Base-by-base conservation (phyloP, 2,329 filamentous ascomycete genomes). In the Scedosporium aurantiacum region DNA sequence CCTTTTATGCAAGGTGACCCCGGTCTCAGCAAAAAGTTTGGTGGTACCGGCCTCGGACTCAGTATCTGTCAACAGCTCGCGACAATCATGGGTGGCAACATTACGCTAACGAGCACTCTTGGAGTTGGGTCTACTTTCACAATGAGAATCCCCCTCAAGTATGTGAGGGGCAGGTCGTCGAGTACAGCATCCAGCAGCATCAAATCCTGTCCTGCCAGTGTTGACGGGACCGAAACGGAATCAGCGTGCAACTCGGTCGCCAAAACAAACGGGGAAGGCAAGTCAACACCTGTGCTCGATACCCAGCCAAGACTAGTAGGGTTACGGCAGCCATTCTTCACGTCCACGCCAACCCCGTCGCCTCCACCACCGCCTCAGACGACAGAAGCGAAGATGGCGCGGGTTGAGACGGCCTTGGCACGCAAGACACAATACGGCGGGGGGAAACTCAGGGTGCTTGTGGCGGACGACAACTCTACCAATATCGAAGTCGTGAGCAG, bases 1-100 rank as follows among this genome's bases (percentile, higher is more conserved):
- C 92, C 92, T 0, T 97, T 97, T 69, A 89, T 96, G 0, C 92
- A 97, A 72, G 92, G 89, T n/a, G 91, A 96, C 69, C 76, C 94
- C 1, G 89, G 91, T 0, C 75, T 97, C 16, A 95, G 89, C 76
- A 95, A 91, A 72, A 94, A 94, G 69, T 95, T 87, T 69, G 91
- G 91, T 18, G 92, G 92, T 16, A 96, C 92, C 1, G 92, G 92
- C 3, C 77, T 96, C 1, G 92, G 92, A 1, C 73, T 97, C 61
- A 93, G 89, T 68, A 97, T 97, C 67, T 96, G 91, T 73, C 87
- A 90, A 21, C 92, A 97, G 71, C 77, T 97, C 43, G 89, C 91
- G 2, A 84, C 79, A 16, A 76, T 96, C 16, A 96, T 97, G 90
- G 86, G 86, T 58, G 92, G 92, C 8, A 82, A 77, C 0, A 89